Percentiles rank a stretch among this genome's conserved stretches.
phyloP scores from a whole-genome alignment of 2,329 filamentous ascomycete species.

The Ophiostoma australiae region DNA sequence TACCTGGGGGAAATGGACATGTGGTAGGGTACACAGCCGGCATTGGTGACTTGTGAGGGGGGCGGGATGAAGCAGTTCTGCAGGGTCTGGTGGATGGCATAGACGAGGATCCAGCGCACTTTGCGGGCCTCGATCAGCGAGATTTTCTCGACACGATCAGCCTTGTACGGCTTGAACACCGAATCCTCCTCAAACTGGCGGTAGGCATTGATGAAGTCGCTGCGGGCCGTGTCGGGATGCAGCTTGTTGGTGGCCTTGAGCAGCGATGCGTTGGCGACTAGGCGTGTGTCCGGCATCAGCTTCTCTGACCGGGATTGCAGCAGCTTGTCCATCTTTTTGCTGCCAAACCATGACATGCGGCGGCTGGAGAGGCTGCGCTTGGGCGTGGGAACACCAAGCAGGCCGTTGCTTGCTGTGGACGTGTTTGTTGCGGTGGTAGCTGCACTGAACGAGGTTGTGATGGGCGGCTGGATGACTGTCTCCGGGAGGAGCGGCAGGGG shows the following conservation, averaged over 20 bases:
- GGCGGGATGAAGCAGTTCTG: conserved; percentile 53
- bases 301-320: conserved; percentile 34
- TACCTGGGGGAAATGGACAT: conserved; percentile 42
- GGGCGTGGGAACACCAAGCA: background rate
- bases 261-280: conserved; percentile 50
- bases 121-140: conserved; percentile 65
- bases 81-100: conserved; percentile 68
- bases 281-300: conserved; percentile 44
- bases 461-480: background rate
- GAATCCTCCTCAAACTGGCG: conserved; percentile 62
- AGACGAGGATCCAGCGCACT: conserved; percentile 72
- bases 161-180: conserved; percentile 45
- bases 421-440: conserved; percentile 28
- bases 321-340: conserved; percentile 27
- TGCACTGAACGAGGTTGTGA: conserved; percentile 24
- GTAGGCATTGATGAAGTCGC: conserved; percentile 62
- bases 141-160: conserved; percentile 53
- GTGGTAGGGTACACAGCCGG: conserved; percentile 53
- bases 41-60: conserved; percentile 49
- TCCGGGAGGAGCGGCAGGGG: conserved; percentile 64
- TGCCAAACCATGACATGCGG: conserved; percentile 41
- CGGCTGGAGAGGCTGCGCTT: conserved; percentile 25
- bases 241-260: conserved; percentile 47
- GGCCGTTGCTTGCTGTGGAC: conserved; percentile 27
- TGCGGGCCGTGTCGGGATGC: conserved; percentile 38